Conservation (phyloP, 2,329 filamentous ascomycete species). For the Colletotrichum camelliae region DNA sequence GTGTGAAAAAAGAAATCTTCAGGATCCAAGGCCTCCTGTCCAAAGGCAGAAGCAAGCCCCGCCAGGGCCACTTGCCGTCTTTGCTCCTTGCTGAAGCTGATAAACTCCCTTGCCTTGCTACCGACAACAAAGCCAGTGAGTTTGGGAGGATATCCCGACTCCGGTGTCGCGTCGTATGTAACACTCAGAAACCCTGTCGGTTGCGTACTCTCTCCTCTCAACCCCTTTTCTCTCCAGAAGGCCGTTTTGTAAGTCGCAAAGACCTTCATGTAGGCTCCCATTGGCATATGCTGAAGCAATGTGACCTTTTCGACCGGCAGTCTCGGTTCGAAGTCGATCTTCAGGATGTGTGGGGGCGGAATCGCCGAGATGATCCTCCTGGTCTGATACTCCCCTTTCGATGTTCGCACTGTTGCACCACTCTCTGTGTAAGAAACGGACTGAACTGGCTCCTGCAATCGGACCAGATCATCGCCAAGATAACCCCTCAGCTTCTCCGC, state of each 20-base stretch:
- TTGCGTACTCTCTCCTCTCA: conserved; percentile 18
- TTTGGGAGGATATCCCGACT: neutral
- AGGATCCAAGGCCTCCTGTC: conserved; percentile 20
- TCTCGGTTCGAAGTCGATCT: conserved; percentile 16
- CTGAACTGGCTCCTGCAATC: conserved; percentile 11
- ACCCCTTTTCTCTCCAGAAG: conserved; percentile 17
- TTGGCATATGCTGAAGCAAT: conserved; percentile 19
- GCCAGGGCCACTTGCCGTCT: conserved; percentile 17
- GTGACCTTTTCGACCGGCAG: conserved; percentile 12
- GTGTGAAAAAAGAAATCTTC: conserved; percentile 19
- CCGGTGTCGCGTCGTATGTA: conserved; percentile 8
- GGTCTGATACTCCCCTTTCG: neutral
- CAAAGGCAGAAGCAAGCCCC: conserved; percentile 19
- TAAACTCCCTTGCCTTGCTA: conserved; percentile 14
- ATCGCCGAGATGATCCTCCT: conserved; percentile 15
- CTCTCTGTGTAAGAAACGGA: conserved; percentile 4
- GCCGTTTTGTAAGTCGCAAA: conserved; percentile 21
- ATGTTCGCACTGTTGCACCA: neutral
- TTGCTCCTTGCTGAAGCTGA: conserved; percentile 11
- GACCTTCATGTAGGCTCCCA: conserved; percentile 15
- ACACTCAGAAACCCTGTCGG: conserved; percentile 1
- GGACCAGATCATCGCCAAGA: conserved; percentile 9
- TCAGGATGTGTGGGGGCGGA: conserved; percentile 14
- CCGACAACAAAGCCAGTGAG: conserved; percentile 19
- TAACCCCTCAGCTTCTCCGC: conserved; percentile 11